Evolutionary conservation across 2,329 filamentous ascomycete species (phyloP).

Genomic region (Fusarium sp.): DNA sequence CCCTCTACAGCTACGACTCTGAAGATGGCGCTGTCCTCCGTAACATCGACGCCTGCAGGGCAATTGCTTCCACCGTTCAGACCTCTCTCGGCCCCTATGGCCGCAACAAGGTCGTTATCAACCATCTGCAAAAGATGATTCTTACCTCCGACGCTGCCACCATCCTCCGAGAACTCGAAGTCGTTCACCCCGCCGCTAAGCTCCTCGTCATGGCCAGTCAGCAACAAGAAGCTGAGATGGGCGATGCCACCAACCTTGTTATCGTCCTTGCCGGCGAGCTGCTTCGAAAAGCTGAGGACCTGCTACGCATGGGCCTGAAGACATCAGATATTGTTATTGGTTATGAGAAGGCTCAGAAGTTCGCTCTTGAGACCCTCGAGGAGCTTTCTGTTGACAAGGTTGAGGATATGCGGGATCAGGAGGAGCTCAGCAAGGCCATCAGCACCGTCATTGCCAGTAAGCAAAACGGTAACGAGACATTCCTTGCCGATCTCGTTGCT

Average conservation of each 20-base stretch:
- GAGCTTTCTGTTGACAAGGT: constrained; percentile 93
- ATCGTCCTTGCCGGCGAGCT: constrained; percentile 96
- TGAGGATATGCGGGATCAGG: constrained; percentile 80
- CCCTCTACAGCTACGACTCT: constrained; percentile 82
- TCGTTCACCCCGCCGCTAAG: constrained; percentile 98
- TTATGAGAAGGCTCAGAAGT: constrained; percentile 93
- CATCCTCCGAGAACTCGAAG: constrained; percentile 96
- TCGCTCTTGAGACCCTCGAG: constrained; percentile 86
- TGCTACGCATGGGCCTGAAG: constrained; percentile 96
- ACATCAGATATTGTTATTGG: constrained; percentile 97
- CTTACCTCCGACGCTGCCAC: constrained; percentile 97
- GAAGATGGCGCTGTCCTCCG: constrained; percentile 99
- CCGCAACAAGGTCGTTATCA: constrained; percentile 99
- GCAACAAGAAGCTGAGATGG: constrained; percentile 99
- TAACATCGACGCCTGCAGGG: constrained; percentile 98
- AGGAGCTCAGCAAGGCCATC: constrained; percentile 93
- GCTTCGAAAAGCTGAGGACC: constrained; percentile 95
- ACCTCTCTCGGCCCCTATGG: constrained; percentile 97
- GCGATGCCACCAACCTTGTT: constrained; percentile 96
- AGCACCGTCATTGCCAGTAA: constrained; percentile 96
- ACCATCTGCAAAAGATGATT: constrained; percentile 99
- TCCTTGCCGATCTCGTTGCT: constrained; percentile 86
- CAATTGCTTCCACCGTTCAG: constrained; percentile 95
- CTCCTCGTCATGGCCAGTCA: constrained; percentile 98
- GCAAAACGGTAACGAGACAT: constrained; percentile 92